Conservation (phyloP, 2,329 filamentous ascomycete species). For the Eutypella sp. region DNA sequence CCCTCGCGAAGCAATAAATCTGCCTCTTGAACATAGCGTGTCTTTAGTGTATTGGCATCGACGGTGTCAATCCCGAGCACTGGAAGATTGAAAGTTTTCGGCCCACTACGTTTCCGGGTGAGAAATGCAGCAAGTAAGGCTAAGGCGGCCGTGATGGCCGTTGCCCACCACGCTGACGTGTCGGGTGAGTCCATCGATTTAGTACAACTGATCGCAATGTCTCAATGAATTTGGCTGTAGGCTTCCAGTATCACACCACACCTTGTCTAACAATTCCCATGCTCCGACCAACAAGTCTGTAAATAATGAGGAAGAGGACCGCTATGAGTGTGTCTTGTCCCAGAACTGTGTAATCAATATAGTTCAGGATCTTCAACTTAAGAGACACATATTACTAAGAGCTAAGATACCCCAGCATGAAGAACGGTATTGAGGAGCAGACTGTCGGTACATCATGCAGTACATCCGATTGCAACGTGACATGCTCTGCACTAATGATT, state of each 20-base stretch:
- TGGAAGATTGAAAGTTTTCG: conserved; percentile 14
- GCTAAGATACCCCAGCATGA: too few species aligned
- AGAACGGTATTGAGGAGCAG: too few species aligned
- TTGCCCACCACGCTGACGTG: conserved; percentile 10
- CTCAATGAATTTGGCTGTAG: too few species aligned
- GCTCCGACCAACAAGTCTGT: too few species aligned
- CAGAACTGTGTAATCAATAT: too few species aligned
- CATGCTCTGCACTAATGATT: neutral
- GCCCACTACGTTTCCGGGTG: conserved; percentile 7
- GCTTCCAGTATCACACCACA: too few species aligned
- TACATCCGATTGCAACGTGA: neutral
- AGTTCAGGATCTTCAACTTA: too few species aligned
- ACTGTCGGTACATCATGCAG: too few species aligned
- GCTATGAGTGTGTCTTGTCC: too few species aligned
- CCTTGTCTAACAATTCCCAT: too few species aligned
- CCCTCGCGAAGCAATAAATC: conserved; percentile 22
- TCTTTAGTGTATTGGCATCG: conserved; percentile 16
- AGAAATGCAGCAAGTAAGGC: conserved; percentile 11
- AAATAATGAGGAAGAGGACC: too few species aligned
- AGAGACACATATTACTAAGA: too few species aligned
- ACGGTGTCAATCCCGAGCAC: conserved; percentile 12
- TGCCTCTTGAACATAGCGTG: conserved; percentile 22
- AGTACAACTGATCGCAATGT: neutral
- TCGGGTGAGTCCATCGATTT: conserved; percentile 10
- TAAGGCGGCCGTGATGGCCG: conserved; percentile 8